Evolutionary conservation across 2,329 filamentous ascomycete genomes (phyloP).

Genomic region (Simplicillium sp.): DNA sequence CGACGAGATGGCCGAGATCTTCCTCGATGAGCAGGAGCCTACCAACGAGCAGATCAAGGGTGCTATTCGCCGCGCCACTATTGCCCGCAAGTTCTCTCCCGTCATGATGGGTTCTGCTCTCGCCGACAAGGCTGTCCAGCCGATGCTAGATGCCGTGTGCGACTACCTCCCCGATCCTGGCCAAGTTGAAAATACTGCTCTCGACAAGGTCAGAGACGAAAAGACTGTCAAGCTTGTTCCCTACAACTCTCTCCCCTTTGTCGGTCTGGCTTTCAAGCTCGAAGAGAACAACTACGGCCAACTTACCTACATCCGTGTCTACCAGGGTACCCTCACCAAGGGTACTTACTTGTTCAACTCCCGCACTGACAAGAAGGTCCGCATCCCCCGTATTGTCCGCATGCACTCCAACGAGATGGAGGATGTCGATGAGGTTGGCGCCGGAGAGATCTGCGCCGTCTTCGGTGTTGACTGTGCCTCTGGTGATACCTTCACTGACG

Average conservation of each 20-base stretch:
- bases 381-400: conserved; percentile 91
- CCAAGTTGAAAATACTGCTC: conserved; percentile 79
- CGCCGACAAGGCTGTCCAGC: conserved; percentile 89
- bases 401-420: conserved; percentile 99
- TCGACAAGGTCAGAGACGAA: conserved; percentile 75
- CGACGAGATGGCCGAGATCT: conserved; percentile 93
- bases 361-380: conserved; percentile 88
- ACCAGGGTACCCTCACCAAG: conserved; percentile 86
- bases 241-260: conserved; percentile 88
- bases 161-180: conserved; percentile 91
- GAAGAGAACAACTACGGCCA: conserved; percentile 99
- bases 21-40: conserved; percentile 77
- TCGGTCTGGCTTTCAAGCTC: conserved; percentile 94
- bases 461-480: conserved; percentile 97
- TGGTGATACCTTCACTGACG: conserved; percentile 96
- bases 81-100: conserved; percentile 79
- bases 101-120: conserved; percentile 95
- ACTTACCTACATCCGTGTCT: conserved; percentile 95
- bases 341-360: conserved; percentile 89
- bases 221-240: conserved; percentile 78
- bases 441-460: conserved; percentile 96
- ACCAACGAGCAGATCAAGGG: conserved; percentile 77
- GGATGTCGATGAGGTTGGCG: conserved; percentile 83
- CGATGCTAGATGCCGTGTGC: conserved; percentile 92
- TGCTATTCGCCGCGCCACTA: conserved; percentile 86